Conservation (phyloP, 2,329 filamentous ascomycete genomes). For the Cladorrhinum sp. region DNA sequence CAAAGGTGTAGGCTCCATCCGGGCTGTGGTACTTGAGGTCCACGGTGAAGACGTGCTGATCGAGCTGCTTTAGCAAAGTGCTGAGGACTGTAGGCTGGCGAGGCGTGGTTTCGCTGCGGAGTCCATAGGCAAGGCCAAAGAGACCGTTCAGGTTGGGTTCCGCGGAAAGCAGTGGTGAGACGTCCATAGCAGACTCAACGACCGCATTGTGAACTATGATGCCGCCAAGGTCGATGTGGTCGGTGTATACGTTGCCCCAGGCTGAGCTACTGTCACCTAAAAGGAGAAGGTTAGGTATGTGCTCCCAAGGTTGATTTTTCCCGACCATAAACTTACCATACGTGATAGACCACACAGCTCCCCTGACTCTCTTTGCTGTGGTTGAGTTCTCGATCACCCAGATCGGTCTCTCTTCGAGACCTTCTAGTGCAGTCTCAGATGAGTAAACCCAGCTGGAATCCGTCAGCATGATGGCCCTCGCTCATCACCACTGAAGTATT, state of each 20-base stretch:
- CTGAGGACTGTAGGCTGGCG: background rate
- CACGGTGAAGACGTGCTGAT: background rate
- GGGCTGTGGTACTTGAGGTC: background rate
- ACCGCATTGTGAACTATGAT: background rate
- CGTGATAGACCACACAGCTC: slow-evolving; percentile 37
- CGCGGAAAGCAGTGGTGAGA: background rate
- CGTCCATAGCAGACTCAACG: slow-evolving; percentile 1
- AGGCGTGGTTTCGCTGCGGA: background rate
- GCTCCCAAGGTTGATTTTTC: background rate
- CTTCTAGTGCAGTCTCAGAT: slow-evolving; percentile 44
- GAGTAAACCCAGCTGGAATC: slow-evolving; percentile 53
- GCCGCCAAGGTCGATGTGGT: slow-evolving; percentile 3
- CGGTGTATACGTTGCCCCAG: background rate
- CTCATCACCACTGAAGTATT: background rate
- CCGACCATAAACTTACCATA: slow-evolving; percentile 4
- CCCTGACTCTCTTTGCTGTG: slow-evolving; percentile 40
- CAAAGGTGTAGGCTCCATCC: slow-evolving; percentile 4
- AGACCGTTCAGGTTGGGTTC: background rate
- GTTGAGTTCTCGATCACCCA: slow-evolving; percentile 47
- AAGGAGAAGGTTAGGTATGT: background rate
- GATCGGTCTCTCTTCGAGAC: slow-evolving; percentile 43
- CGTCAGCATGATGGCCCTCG: slow-evolving; percentile 1
- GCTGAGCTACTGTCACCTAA: background rate
- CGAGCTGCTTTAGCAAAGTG: background rate
- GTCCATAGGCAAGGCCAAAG: background rate